Base-by-base conservation (phyloP, 768 basidiomycete genomes). In the Cantharellus anzutake region DNA sequence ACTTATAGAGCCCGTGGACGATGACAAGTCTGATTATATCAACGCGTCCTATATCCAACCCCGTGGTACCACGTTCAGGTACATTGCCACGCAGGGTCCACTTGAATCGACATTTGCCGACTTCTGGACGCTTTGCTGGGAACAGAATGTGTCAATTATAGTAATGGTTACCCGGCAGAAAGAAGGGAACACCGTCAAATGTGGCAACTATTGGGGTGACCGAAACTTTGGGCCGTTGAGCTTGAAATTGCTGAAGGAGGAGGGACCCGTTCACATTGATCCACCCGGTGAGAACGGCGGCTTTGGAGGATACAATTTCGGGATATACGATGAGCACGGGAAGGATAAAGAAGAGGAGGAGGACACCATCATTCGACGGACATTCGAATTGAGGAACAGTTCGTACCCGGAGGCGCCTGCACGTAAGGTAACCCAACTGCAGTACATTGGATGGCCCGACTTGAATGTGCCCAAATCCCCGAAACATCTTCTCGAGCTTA, bases 81-180 rank as follows among this genome's bases (percentile, higher is more conserved):
- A 94, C 67, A 96, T 98, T 60, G 94, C 93, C 2, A 96, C 94
- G 2, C 94, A 98, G 68, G 94, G 94, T 3, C 94, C 93, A 3
- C 72, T 98, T 4, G 84, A 84, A 5, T 80, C 86, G 37, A 97
- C 94, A 0, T 94, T 82, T 68, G 73, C 75, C 3, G 93, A 98
- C 68, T 98, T 98, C 67, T 98, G 93, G 93, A 87, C 84, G 81
- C 88, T 97, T 14, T 82, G 85, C 58, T 94, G 91, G 86, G 89
- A 97, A 67, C 92, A 97, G 70, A 84, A 88, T 64, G 86, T 96
- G 0, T 84, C 86, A 63, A 88, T 96, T 56, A 90, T 98, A 64
- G 86, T 96, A 62, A 98, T 97, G 94, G 80, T 98, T 60, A 97
- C 94, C 2, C 83, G 84, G 60, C 88, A 94, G 67, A 76, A 86